These are phyloP conservation scores for Oryza brachyantha DNA, from an alignment of 176 grass and related monocot genomes.

Conservation along the genomic window DNA sequence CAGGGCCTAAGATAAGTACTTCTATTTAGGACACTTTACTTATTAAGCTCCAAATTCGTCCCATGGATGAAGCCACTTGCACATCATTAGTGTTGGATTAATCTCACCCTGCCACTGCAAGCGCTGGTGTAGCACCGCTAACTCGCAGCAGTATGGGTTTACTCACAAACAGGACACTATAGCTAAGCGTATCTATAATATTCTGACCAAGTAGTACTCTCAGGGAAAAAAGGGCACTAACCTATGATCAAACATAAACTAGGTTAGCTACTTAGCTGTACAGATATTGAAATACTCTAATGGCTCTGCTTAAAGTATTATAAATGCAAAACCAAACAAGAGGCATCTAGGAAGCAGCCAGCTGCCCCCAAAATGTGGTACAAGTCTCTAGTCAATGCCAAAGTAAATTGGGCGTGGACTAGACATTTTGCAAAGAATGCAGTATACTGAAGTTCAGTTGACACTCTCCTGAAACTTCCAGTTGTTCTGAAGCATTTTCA, in stretches of 20 bases:
- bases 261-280: not conserved
- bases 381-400: not conserved
- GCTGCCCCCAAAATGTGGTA: not conserved
- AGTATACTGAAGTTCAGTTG: not conserved
- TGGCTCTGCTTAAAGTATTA: slow-evolving; percentile 5
- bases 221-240: not conserved
- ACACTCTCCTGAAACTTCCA: not conserved
- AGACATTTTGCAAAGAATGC: not conserved
- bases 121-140: not conserved
- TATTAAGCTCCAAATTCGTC: not conserved
- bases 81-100: not conserved
- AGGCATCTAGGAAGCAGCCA: not conserved
- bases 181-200: not conserved
- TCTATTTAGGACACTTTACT: too few species aligned
- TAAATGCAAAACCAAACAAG: slow-evolving; percentile 2
- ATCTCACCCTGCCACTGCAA: not conserved
- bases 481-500: slow-evolving; percentile 25
- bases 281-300: slow-evolving; percentile 15
- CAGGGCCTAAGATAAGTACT: too few species aligned
- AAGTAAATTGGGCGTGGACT: not conserved
- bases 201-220: not conserved
- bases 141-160: not conserved
- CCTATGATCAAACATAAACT: not conserved
- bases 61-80: not conserved
- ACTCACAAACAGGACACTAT: not conserved